Evolutionary conservation across 2,329 filamentous ascomycete genomes (phyloP), one percentile per base, ranked within the genome.

Genomic region (Neoarthrinium moseri): DNA sequence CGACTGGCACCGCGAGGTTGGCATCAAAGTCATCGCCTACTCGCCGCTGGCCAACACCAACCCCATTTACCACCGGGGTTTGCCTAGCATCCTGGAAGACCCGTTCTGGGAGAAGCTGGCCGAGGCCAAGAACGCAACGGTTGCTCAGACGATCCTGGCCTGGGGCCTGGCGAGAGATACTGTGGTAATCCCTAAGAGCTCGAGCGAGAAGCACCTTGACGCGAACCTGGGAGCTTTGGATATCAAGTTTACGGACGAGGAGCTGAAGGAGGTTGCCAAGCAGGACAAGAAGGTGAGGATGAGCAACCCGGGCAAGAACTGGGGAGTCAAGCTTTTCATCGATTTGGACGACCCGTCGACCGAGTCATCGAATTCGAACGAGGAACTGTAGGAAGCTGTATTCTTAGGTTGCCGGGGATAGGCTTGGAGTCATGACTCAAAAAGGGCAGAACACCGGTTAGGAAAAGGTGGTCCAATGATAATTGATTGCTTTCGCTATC

Each of bases 41-140:
- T 77, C 73, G 15, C 75, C 74, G 0, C 68, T 78, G 22, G 83
- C 81, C 43, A 71, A 75, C 46, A 66, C 70, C 11, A 77, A 77
- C 40, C 75, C 75, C 2, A 73, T 60, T 4, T 75, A 78, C 52
- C 42, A 61, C 43, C 59, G 56, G n/a, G 54, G 48, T 6, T 38
- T 63, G 20, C 43, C 56, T 2, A 48, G 62, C 26, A 45, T 77
- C 8, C 51, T 76, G 6, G 54, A 74, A 34, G 72, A 76, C 44
- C 49, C 60, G 0, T 68, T 68, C 45, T 64, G 73, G 56, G 51
- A 46, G 8, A 51, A 62, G 1, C 55, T 77, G 41, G 72, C 71
- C 3, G 44, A 57, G 13, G 60, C 62, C 47, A 71, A 71, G 49
- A 62, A 65, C 38, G 68, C 65, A 30, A 72, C 71, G 0, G 56